These are phyloP conservation scores for Tolypocladium ophioglossoides DNA, from an alignment of 2,329 filamentous ascomycete genomes.

Conservation along the genomic window DNA sequence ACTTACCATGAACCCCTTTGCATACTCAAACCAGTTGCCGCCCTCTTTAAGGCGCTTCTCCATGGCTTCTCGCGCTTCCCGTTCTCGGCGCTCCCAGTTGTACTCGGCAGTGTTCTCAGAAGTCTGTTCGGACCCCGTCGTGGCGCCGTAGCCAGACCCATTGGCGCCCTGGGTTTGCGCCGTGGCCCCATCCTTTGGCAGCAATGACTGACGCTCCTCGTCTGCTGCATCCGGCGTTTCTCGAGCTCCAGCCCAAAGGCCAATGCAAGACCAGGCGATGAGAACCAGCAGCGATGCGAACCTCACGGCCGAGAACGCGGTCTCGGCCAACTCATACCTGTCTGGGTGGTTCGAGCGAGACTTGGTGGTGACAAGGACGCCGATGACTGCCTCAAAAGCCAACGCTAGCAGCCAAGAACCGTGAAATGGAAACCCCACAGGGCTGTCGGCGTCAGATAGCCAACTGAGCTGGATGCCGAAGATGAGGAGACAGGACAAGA, in stretches of 20 bases:
- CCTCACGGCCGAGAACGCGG: conserved; percentile 8
- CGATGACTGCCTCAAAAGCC: conserved; percentile 40
- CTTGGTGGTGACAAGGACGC: conserved; percentile 14
- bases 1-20: conserved; percentile 56
- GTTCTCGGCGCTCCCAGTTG: conserved; percentile 41
- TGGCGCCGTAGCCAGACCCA: conserved; percentile 30
- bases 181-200: conserved; percentile 23
- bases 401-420: conserved; percentile 52
- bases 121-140: conserved; percentile 25
- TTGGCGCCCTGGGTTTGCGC: conserved; percentile 9
- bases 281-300: conserved; percentile 17
- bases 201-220: conserved; percentile 47
- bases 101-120: conserved; percentile 35
- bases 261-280: conserved; percentile 11
- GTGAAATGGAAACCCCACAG: conserved; percentile 52
- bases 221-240: conserved; percentile 25
- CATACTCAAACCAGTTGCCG: conserved; percentile 68
- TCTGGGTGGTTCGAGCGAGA: conserved; percentile 1
- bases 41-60: conserved; percentile 61
- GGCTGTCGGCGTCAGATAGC: conserved; percentile 37
- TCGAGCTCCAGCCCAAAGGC: conserved; percentile 17
- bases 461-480: conserved; percentile 50
- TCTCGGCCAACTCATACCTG: conserved; percentile 14
- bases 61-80: conserved; percentile 46
- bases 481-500: conserved; percentile 51